phyloP scores from a whole-genome alignment of 2,329 filamentous ascomycete genomes.

The Rhinocladiella similis region DNA sequence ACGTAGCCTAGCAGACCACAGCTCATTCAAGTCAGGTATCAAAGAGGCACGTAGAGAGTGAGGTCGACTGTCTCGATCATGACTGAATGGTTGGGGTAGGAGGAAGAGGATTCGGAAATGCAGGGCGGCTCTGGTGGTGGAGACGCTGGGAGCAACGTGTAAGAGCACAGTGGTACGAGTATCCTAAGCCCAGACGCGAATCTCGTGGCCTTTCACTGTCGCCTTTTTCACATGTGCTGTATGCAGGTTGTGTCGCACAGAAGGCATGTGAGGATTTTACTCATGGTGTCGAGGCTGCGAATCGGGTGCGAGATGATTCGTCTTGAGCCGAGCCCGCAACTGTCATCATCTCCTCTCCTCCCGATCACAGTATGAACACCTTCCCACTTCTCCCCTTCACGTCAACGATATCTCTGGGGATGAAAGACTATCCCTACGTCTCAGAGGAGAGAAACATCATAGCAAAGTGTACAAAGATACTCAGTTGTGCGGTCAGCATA shows the following conservation, averaged over 20 bases:
- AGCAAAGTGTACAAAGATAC: too few relatives aligned
- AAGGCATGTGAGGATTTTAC: neutral
- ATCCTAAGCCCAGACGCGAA: neutral
- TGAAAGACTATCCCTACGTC: too few relatives aligned
- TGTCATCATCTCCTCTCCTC: neutral
- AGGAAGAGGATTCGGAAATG: neutral
- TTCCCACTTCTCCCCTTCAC: neutral
- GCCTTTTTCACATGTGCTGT: conserved; percentile 7
- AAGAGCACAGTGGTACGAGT: neutral
- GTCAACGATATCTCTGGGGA: too few relatives aligned
- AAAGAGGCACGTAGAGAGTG: neutral
- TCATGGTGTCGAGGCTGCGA: neutral
- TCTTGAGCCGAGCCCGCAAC: neutral
- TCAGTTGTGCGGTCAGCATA: too few relatives aligned
- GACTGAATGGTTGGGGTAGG: conserved; percentile 1
- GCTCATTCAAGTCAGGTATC: neutral
- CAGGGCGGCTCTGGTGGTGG: neutral
- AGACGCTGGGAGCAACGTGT: neutral
- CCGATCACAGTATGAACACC: too few relatives aligned
- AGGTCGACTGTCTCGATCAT: neutral
- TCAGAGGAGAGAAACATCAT: too few relatives aligned
- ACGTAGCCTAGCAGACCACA: neutral
- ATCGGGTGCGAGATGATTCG: neutral
- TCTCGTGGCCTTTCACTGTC: neutral
- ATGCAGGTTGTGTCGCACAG: conserved; percentile 1